These are phyloP conservation scores for Fusarium phyllophilum DNA, from an alignment of 2,329 filamentous ascomycete species.

Conservation along the genomic window DNA sequence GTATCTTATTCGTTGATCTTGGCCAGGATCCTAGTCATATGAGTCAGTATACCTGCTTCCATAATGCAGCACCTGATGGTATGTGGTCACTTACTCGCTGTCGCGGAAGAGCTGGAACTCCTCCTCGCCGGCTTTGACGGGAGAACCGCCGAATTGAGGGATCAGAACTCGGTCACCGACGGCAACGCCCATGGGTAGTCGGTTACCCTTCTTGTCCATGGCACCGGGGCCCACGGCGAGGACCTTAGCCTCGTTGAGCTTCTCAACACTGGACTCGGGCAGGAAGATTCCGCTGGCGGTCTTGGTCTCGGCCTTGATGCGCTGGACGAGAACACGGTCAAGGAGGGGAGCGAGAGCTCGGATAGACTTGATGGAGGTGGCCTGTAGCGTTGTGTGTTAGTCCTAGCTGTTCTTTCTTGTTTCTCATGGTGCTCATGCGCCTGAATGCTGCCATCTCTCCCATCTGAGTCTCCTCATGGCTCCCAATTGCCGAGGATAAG, in stretches of 20 bases:
- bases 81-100: constrained; percentile 80
- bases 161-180: constrained; percentile 94
- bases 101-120: constrained; percentile 97
- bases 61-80: not conserved
- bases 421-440: not conserved
- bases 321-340: constrained; percentile 98
- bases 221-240: constrained; percentile 92
- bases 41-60: constrained; percentile 20
- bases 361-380: constrained; percentile 89
- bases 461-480: not conserved
- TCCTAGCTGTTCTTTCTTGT: not conserved
- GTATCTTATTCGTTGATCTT: constrained; percentile 92
- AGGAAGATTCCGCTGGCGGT: constrained; percentile 98
- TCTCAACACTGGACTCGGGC: constrained; percentile 95
- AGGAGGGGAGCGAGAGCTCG: constrained; percentile 94
- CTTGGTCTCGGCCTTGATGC: constrained; percentile 96
- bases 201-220: constrained; percentile 88
- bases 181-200: constrained; percentile 82
- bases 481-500: constrained; percentile 38
- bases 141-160: constrained; percentile 93
- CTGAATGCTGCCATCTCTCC: not conserved
- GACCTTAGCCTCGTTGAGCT: constrained; percentile 97
- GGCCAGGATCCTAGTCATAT: constrained; percentile 79
- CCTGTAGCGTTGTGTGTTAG: constrained; percentile 51
- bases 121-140: constrained; percentile 97